phyloP scores from a whole-genome alignment of 352 stramenopile genomes.

The Phytophthora multivora region DNA sequence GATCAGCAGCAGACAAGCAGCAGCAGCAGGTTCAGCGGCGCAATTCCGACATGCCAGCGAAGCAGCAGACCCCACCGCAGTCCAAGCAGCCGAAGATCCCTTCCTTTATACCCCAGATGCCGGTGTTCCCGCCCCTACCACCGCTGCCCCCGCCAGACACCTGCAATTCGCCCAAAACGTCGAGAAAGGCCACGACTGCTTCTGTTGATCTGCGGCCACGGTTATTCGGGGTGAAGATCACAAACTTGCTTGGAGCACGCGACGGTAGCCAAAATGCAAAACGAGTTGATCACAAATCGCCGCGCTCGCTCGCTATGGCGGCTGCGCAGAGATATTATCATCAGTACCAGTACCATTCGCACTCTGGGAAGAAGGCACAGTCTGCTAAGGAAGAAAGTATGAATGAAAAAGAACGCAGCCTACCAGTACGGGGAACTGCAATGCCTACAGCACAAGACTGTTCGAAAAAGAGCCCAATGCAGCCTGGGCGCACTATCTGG shows the following conservation, averaged over 20 bases:
- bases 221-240: conserved; percentile 12
- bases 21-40: background rate
- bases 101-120: background rate
- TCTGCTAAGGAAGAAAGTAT: background rate
- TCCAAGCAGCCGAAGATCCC: background rate
- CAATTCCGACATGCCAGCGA: conserved; percentile 14
- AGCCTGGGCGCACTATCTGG: conserved; percentile 37
- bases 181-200: conserved; percentile 2
- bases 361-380: conserved; percentile 1
- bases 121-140: conserved; percentile 25
- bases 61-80: conserved; percentile 11
- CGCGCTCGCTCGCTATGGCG: background rate
- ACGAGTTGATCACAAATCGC: conserved; percentile 10
- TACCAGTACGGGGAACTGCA: too few species aligned
- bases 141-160: conserved; percentile 27
- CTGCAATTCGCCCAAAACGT: background rate
- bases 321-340: conserved; percentile 23
- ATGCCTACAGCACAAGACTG: background rate
- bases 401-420: background rate
- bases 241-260: conserved; percentile 1
- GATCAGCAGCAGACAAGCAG: background rate
- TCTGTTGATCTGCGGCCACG: conserved; percentile 9
- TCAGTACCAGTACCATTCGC: conserved; percentile 19
- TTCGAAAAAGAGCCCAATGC: background rate
- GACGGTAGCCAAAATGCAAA: background rate